Percentiles rank a stretch among this genome's conserved stretches.
Conservation (phyloP, 2,329 filamentous ascomycete genomes). For the Rutstroemia sp. region DNA sequence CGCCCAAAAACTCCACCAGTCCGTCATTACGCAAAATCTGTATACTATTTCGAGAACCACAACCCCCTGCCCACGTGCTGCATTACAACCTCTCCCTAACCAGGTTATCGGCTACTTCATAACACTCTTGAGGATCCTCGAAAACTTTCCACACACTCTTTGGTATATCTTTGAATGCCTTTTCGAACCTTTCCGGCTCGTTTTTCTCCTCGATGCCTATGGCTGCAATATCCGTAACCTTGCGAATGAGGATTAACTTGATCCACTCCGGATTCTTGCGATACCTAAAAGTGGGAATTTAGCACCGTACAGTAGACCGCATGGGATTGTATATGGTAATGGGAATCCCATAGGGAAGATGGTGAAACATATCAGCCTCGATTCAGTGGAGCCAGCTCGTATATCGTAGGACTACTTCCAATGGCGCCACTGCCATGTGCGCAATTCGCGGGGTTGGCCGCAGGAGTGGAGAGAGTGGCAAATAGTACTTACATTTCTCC, state of each 20-base stretch:
- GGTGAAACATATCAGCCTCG: background rate
- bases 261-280: slow-evolving; percentile 68
- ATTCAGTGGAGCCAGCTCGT: no score
- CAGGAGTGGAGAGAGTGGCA: background rate
- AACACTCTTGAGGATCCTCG: slow-evolving; percentile 63
- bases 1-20: background rate
- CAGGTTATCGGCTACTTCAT: slow-evolving; percentile 31
- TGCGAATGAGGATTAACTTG: slow-evolving; percentile 75
- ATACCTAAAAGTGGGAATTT: slow-evolving; percentile 35
- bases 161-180: slow-evolving; percentile 72
- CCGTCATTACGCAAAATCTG: background rate
- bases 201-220: slow-evolving; percentile 67
- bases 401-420: no score
- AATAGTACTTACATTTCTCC: slow-evolving; percentile 57
- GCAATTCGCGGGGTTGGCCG: background rate
- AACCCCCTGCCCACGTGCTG: background rate
- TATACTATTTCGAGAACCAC: background rate
- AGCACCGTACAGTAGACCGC: no score
- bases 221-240: slow-evolving; percentile 66
- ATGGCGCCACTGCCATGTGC: background rate
- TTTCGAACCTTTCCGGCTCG: slow-evolving; percentile 67
- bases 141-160: slow-evolving; percentile 73
- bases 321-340: background rate
- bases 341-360: background rate
- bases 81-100: background rate